Evolutionary conservation across 805 yeast genomes (phyloP).

Genomic region (Ogataea glucozyma): DNA sequence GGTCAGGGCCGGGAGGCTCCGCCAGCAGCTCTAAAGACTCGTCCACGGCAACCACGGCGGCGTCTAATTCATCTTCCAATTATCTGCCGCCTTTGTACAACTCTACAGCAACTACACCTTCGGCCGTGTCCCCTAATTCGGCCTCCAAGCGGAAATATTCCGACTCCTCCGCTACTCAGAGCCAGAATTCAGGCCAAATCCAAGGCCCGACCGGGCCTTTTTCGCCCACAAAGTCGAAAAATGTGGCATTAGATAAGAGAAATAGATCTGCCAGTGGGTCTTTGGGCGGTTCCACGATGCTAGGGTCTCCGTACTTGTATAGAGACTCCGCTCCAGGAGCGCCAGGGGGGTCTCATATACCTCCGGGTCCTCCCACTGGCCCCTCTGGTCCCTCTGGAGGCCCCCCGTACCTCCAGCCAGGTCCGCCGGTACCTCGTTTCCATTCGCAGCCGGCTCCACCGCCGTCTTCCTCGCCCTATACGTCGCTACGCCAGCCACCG

Average conservation of each 20-base stretch:
- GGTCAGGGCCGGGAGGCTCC: constrained; percentile 32
- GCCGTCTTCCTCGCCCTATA: constrained; percentile 16
- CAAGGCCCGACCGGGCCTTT: constrained; percentile 8
- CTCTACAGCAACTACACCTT: constrained; percentile 9
- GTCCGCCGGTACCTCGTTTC: constrained; percentile 10
- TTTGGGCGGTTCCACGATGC: constrained; percentile 11
- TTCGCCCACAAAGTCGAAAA: constrained; percentile 19
- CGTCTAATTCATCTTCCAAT: constrained; percentile 9
- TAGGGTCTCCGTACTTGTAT: constrained; percentile 27
- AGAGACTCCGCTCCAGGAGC: constrained; percentile 20
- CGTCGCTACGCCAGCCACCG: constrained; percentile 10
- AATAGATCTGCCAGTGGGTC: constrained; percentile 20
- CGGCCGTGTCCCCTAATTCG: constrained; percentile 22
- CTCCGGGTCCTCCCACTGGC: too few relatives aligned
- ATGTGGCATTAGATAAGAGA: constrained; percentile 19
- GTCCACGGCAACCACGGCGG: constrained; percentile 7
- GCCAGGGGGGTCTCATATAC: too few relatives aligned
- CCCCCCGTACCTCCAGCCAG: constrained; percentile 10
- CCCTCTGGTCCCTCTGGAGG: background rate
- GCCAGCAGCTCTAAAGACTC: constrained; percentile 14
- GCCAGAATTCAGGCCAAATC: too few relatives aligned
- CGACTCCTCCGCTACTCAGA: constrained; percentile 10
- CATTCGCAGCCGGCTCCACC: constrained; percentile 16
- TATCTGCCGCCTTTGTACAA: constrained; percentile 12
- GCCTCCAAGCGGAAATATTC: constrained; percentile 21